A percentile compares a stretch with the other conserved stretches of the same genome.
Conservation (phyloP, 176 grass and related monocot genomes). For the Typha latifolia region DNA sequence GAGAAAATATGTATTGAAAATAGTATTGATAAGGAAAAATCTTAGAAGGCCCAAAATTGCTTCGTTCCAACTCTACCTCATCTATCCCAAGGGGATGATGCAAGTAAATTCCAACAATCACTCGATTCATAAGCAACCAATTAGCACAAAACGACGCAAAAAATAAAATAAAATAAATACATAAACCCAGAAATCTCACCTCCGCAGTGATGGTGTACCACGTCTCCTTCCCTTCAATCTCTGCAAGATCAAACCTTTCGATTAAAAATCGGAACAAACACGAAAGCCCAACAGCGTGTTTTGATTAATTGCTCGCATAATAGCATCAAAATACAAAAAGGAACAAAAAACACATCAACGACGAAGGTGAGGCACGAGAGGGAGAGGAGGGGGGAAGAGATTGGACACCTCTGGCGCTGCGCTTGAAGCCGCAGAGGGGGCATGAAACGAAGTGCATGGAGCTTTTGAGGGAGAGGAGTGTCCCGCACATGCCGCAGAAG, state of each 20-base stretch:
- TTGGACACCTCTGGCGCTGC: constrained; percentile 40
- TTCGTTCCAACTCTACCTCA: too few species aligned
- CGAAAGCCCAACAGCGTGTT: not conserved
- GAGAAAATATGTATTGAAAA: too few species aligned
- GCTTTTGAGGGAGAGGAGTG: constrained; percentile 45
- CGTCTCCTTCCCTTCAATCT: constrained; percentile 54
- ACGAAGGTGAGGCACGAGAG: not conserved
- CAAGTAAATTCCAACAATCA: not conserved
- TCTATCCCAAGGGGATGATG: too few species aligned
- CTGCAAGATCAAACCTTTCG: constrained; percentile 13
- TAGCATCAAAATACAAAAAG: not conserved
- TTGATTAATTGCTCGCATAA: not conserved
- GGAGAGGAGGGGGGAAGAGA: not conserved
- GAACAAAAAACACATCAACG: not conserved
- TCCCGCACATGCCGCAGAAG: constrained; percentile 75
- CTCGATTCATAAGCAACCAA: not conserved
- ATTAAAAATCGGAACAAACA: not conserved
- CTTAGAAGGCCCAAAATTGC: too few species aligned
- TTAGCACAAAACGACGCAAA: not conserved
- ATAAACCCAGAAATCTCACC: constrained; percentile 12
- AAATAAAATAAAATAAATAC: not conserved
- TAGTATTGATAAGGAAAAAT: too few species aligned
- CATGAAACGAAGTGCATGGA: constrained; percentile 40
- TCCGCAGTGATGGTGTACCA: constrained; percentile 44
- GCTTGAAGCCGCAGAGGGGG: constrained; percentile 78